Evolutionary conservation across 345 rosid species (phyloP).

Genomic region (Limnanthes douglasii): DNA sequence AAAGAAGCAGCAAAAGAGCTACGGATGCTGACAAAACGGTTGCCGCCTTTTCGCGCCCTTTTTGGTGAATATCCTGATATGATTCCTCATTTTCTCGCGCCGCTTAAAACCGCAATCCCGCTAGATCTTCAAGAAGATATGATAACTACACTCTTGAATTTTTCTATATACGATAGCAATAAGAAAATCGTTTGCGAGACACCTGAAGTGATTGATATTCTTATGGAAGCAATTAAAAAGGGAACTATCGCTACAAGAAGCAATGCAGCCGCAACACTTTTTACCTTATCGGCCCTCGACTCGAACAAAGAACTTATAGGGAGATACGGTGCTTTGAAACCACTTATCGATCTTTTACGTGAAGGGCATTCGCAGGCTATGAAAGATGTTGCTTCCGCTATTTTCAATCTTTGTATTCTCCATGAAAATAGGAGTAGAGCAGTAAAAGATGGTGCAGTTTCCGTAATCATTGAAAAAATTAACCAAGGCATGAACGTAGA

Average conservation of each 20-base stretch:
- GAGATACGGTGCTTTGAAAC: slow-evolving; percentile 56
- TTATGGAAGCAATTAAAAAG: slow-evolving; percentile 51
- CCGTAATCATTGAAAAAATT: slow-evolving; percentile 53
- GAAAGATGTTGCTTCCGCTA: slow-evolving; percentile 92
- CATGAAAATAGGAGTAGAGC: slow-evolving; percentile 83
- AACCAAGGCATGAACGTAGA: slow-evolving; percentile 48
- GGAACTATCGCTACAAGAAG: slow-evolving; percentile 63
- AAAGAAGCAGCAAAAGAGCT: slow-evolving; percentile 76
- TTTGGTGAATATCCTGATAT: slow-evolving; percentile 50
- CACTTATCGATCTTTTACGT: slow-evolving; percentile 58
- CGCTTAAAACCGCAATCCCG: slow-evolving; percentile 25
- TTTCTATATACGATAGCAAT: slow-evolving; percentile 80
- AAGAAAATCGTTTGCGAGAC: slow-evolving; percentile 83
- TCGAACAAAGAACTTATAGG: slow-evolving; percentile 74
- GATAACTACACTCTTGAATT: slow-evolving; percentile 72
- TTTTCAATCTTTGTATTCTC: slow-evolving; percentile 57
- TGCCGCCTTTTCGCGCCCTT: slow-evolving; percentile 61
- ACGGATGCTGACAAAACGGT: slow-evolving; percentile 46
- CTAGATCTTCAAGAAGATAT: slow-evolving; percentile 80
- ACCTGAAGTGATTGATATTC: slow-evolving; percentile 56
- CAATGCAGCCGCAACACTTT: slow-evolving; percentile 89
- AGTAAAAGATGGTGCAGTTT: slow-evolving; percentile 68
- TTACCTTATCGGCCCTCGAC: slow-evolving; percentile 81
- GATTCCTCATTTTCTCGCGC: slow-evolving; percentile 47
- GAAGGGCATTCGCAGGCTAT: slow-evolving; percentile 68